Base-by-base conservation (phyloP, 495 filamentous ascomycete species). In the Penicillium ucsense region DNA sequence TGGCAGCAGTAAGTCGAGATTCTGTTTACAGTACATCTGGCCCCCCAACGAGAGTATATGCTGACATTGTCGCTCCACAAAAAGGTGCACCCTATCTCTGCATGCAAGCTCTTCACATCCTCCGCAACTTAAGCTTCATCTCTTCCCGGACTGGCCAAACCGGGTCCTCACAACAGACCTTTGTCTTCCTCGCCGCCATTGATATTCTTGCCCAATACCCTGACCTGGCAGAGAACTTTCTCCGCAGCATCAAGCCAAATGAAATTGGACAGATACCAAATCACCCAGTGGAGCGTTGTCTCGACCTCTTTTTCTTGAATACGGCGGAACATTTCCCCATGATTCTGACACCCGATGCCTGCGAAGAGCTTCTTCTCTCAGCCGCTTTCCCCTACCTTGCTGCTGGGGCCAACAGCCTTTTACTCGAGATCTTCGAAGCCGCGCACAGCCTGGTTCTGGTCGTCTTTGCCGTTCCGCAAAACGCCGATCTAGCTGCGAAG, bases 251-350 rank as follows among this genome's bases (percentile, higher is more conserved):
- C 64, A 65, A 79, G 64, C 72, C 77, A 46, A 60, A 62, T 40
- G 70, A 78, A 52, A 66, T 78, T 29, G 79, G 80, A 29, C 69
- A 71, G 29, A 84, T 95, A 27, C 88, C 92, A 0, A 55, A 67
- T 0, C 83, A 86, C 61, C 85, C 90, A 1, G 70, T 94, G 10
- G 81, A 91, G 54, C 74, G 88, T 40, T 88, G 79, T 52, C 71
- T 88, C 8, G 86, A 94, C 63, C 80, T 95, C 44, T 98, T 85
- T 74, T 97, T 94, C 66, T 78, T 98, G 38, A 95, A 95, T 60
- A 81, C 80, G 3, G 79, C 83, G 8, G 92, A 98, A 59, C 88
- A 95, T 57, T 85, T 97, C 58, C 83, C 86, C 0, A 65, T 87
- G 12, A 66, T 81, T 12, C 65, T 97, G 6, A 67, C 85, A 0